Conservation (phyloP, 441 rosid genomes). For the Mallotus japonicus region DNA sequence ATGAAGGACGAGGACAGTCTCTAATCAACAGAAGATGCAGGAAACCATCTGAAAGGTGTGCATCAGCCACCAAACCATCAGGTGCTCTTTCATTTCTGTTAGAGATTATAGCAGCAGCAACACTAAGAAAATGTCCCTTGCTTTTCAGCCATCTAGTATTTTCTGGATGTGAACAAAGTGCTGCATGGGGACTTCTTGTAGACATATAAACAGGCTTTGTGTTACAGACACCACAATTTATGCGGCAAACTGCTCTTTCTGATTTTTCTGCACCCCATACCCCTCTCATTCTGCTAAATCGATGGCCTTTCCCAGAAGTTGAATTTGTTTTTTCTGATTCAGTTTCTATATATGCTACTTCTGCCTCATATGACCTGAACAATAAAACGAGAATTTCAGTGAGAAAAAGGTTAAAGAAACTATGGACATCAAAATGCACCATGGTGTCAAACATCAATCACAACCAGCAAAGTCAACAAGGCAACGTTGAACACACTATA, state of each 20-base stretch:
- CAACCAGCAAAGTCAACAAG: constrained; percentile 2
- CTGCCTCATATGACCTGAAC: constrained; percentile 81
- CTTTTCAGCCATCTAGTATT: constrained; percentile 58
- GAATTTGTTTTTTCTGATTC: constrained; percentile 47
- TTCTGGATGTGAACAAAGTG: constrained; percentile 36
- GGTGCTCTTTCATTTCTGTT: constrained; percentile 91
- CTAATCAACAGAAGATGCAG: constrained; percentile 80
- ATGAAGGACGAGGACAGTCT: constrained; percentile 78
- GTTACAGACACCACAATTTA: constrained; percentile 61
- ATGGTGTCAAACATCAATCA: not conserved
- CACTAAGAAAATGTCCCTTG: constrained; percentile 70
- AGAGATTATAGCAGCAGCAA: constrained; percentile 88
- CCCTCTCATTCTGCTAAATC: constrained; percentile 35
- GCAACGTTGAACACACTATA: not conserved
- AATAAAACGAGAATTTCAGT: constrained; percentile 13
- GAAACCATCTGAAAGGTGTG: constrained; percentile 92
- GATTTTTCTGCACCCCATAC: constrained; percentile 39
- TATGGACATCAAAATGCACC: not conserved
- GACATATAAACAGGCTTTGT: constrained; percentile 32
- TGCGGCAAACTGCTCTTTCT: constrained; percentile 63
- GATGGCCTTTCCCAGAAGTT: constrained; percentile 31
- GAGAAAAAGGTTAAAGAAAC: not conserved
- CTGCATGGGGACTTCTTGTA: constrained; percentile 21
- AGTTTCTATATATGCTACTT: constrained; percentile 63
- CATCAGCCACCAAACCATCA: constrained; percentile 94